Base-by-base conservation (phyloP, 176 grass and related monocot species). In the Saccharum spontaneum region DNA sequence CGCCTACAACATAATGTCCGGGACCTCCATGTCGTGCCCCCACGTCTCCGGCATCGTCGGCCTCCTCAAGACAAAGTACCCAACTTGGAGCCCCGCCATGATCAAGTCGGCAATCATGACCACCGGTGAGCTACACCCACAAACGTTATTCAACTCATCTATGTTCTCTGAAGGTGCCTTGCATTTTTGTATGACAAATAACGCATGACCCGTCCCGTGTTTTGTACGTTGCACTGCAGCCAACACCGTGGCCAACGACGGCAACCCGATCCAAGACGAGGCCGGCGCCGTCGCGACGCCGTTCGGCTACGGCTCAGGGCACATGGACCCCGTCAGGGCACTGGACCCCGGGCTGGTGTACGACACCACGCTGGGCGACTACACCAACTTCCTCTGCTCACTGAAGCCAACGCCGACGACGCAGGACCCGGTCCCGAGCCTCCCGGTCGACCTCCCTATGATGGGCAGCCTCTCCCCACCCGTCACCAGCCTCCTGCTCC, bases 91-190 rank as follows among this genome's bases (percentile, higher is more conserved):
- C 38, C 94, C 94, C n/a, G 85, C 92, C 4, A 91, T 89, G 48
- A 88, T 90, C 71, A 94, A 86, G 83, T 97, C 94, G 10, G 92
- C 92, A 1, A 92, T 97, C 84, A 97, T 94, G 94, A 97, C 92
- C 66, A 89, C 88, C 41, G 92, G 94, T 97, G 76, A 81, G 76
- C 79, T 11, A 79, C 61, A 13, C 28, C n/a, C 61, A 30, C 23
- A 11, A 6, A 5, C 24, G 2, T 0, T 28, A 14, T 26, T 28
- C 3, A 63, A 12, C 23, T 7, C n/a, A 22, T 60, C 0, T 23
- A 23, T 12, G 23, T 8, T 62, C 60, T 62, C 60, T 62, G 60
- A 4, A 14, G 23, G 23, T 14, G 23, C 61, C 61, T 28, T 63
- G 60, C 23, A 59, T 22, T n/a, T n/a, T 59, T 55, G 5, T 3